Conservation (phyloP, 306 rosid species). For the Rubus idaeus region DNA sequence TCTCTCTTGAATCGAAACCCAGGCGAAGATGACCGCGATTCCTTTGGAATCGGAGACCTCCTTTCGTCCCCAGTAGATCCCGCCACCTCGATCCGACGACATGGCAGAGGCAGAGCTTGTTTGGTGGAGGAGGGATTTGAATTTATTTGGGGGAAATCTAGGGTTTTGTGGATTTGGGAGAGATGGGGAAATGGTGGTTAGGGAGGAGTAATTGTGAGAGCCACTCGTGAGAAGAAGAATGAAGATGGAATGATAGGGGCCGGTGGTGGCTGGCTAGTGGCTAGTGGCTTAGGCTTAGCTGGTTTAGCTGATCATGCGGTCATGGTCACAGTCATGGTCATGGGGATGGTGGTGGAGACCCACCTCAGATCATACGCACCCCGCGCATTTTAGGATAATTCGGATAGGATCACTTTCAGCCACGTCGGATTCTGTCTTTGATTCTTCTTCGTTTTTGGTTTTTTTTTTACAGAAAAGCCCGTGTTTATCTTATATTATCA, state of each 20-base stretch:
- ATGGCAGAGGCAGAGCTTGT: slow-evolving; percentile 33
- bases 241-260: neutral
- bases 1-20: slow-evolving; percentile 73
- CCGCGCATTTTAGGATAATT: neutral
- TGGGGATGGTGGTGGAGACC: neutral
- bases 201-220: neutral
- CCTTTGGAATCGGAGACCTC: slow-evolving; percentile 58
- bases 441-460: too few species aligned
- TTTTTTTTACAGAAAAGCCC: too few species aligned
- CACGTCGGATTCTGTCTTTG: neutral
- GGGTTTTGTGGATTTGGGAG: neutral
- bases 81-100: slow-evolving; percentile 43
- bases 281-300: neutral
- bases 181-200: neutral
- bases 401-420: neutral
- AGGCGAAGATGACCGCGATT: slow-evolving; percentile 75
- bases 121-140: neutral
- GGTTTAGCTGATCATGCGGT: neutral
- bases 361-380: neutral
- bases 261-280: neutral
- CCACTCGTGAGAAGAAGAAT: neutral
- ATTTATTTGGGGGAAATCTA: neutral
- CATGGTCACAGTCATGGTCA: neutral
- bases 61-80: slow-evolving; percentile 78
- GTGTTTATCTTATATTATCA: too few species aligned